A percentile compares a stretch with the other conserved stretches of the same genome.
Conservation (phyloP, 352 stramenopile genomes). For the Globisporangium lucens region DNA sequence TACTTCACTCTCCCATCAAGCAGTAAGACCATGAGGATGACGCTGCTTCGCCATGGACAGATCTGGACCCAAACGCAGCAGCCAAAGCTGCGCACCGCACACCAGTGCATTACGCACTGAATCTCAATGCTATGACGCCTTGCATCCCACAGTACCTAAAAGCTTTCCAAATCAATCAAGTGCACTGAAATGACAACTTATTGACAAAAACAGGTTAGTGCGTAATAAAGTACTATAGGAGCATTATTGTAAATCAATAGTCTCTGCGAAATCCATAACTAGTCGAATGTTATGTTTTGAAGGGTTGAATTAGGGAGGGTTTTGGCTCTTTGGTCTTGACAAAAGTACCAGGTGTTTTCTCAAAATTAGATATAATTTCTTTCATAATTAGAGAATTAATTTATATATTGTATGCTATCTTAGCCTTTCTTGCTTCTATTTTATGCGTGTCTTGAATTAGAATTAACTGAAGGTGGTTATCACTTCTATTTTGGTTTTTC, state of each 20-base stretch:
- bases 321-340: background rate
- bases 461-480: background rate
- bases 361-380: background rate
- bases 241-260: background rate
- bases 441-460: background rate
- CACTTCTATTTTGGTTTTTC: slow-evolving; percentile 7
- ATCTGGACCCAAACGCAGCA: background rate
- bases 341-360: background rate
- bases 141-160: background rate
- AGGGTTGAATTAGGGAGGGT: background rate
- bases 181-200: background rate
- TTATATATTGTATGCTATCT: background rate
- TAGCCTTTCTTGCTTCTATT: background rate
- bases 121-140: background rate
- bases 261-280: background rate
- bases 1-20: too few relatives aligned
- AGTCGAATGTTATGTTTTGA: background rate
- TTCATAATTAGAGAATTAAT: background rate
- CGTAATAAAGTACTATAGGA: too few relatives aligned
- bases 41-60: background rate
- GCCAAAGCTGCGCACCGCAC: background rate
- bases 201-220: background rate
- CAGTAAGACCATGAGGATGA: background rate
- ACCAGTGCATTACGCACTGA: background rate
- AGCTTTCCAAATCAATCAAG: background rate